These are phyloP conservation scores for Pachyrhizus erosus DNA, from an alignment of 306 rosid genomes.

Conservation along the genomic window DNA sequence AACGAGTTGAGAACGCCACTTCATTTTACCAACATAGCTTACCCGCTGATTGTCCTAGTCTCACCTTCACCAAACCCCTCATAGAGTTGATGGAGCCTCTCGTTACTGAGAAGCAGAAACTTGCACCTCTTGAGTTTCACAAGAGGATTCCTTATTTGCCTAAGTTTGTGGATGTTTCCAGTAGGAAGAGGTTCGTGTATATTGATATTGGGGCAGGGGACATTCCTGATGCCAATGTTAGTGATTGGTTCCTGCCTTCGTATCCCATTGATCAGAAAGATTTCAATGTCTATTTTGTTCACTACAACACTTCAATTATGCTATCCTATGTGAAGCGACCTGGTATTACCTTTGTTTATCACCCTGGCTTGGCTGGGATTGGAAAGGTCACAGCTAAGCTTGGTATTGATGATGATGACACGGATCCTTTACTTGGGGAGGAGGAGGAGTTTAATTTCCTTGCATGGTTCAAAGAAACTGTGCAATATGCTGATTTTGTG, in stretches of 20 bases:
- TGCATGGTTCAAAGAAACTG: conserved; percentile 92
- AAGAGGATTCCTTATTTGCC: conserved; percentile 63
- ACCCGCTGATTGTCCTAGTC: conserved; percentile 78
- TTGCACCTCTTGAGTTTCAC: conserved; percentile 36
- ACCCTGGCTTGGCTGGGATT: conserved; percentile 84
- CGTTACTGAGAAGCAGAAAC: conserved; percentile 46
- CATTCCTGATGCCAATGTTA: conserved; percentile 55
- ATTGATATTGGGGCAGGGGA: conserved; percentile 85
- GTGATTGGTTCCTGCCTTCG: conserved; percentile 68
- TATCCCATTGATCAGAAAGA: conserved; percentile 70
- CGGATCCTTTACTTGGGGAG: conserved; percentile 67
- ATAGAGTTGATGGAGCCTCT: conserved; percentile 75
- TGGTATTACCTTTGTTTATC: conserved; percentile 91
- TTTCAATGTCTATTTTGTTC: conserved; percentile 84
- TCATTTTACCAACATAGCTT: conserved; percentile 58
- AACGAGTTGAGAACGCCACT: conserved; percentile 50
- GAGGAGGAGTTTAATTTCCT: conserved; percentile 81
- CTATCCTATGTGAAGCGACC: conserved; percentile 72
- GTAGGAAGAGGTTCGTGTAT: conserved; percentile 65
- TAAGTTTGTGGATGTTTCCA: conserved; percentile 64
- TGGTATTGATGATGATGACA: conserved; percentile 42
- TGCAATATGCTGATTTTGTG: conserved; percentile 74
- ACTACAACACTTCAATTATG: conserved; percentile 83
- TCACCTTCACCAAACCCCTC: conserved; percentile 60
- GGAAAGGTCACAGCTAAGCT: conserved; percentile 41